Evolutionary conservation across 2,329 filamentous ascomycete species (phyloP), one percentile per base, ranked within the genome.

Genomic region (Ophiostoma pallidulum): DNA sequence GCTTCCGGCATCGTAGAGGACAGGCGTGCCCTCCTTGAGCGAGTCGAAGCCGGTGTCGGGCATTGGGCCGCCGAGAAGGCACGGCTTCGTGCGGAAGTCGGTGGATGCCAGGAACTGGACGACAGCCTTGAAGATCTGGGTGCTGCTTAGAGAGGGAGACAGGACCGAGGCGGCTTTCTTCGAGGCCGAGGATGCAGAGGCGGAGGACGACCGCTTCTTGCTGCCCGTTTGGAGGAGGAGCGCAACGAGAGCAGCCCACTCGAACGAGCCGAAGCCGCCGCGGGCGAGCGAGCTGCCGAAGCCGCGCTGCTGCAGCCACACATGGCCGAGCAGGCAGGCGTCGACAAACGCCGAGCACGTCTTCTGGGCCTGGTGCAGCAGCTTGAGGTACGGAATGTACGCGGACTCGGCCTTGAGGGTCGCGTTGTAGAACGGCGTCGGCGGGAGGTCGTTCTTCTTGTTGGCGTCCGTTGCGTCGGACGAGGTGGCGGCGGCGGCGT

Each of bases 81-180:
- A 73, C 0, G 85, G 80, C 54, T 78, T 84, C 57, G 78, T 82
- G 48, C 69, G 71, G 47, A 96, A 69, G 58, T 95, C 82, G 32
- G 78, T 82, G 2, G 78, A 75, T 1, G 84, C 80, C 16, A 98
- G 69, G 56, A 91, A 92, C 60, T 96, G 91, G n/a, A 98, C 69
- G 1, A 83, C 81, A 3, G 88, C 90, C 65, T 96, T 97, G 74
- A 98, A 96, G 38, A 97, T 74, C 64, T 97, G 91, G 20, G 91
- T 92, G 64, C 84, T 85, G 67, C 85, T 95, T 58, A 95, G 84
- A 8, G 86, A 86, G 5, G 78, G 73, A 6, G 89, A 88, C 14
- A 97, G 72, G 6, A 86, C 68, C 2, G 52, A 39, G 1, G 46
- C 14, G 2, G 38, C 18, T 22, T 47, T 50, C 24, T 44, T 51